Evolutionary conservation across 768 basidiomycete species (phyloP).

Genomic region (Phanerochaete sordida): DNA sequence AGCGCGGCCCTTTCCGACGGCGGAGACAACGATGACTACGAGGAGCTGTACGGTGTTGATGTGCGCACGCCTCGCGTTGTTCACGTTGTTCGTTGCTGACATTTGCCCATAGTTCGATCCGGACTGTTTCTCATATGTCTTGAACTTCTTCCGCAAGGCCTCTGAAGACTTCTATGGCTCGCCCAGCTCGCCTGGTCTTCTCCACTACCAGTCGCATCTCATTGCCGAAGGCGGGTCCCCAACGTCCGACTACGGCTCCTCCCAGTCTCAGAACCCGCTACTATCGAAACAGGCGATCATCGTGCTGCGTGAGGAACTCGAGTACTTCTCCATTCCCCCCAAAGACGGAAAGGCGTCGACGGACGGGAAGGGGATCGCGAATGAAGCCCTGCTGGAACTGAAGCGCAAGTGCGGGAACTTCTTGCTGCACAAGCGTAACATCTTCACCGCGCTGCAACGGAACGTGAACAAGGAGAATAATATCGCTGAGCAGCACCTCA

Average conservation of each 20-base stretch:
- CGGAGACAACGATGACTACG: conserved; percentile 73
- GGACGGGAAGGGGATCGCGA: conserved; percentile 78
- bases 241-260: conserved; percentile 55
- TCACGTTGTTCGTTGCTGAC: conserved; percentile 11
- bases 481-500: conserved; percentile 96
- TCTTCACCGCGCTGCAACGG: conserved; percentile 96
- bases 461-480: conserved; percentile 99
- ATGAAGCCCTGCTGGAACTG: conserved; percentile 69
- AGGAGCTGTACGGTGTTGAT: conserved; percentile 94
- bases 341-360: conserved; percentile 58
- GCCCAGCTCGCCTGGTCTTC: conserved; percentile 63
- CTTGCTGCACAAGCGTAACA: conserved; percentile 84
- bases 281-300: conserved; percentile 97
- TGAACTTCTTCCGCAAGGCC: conserved; percentile 86
- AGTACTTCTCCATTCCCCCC: conserved; percentile 96
- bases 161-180: conserved; percentile 93
- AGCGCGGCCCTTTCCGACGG: conserved; percentile 72
- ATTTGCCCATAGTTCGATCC: conserved; percentile 79
- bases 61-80: conserved; percentile 49
- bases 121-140: conserved; percentile 91
- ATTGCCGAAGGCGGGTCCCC: conserved; percentile 57
- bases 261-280: conserved; percentile 83
- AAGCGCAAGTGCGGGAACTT: conserved; percentile 86
- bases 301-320: conserved; percentile 94
- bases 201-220: conserved; percentile 75